Base-by-base conservation (phyloP, 75 land plant genomes). In the Pinus albicaulis region DNA sequence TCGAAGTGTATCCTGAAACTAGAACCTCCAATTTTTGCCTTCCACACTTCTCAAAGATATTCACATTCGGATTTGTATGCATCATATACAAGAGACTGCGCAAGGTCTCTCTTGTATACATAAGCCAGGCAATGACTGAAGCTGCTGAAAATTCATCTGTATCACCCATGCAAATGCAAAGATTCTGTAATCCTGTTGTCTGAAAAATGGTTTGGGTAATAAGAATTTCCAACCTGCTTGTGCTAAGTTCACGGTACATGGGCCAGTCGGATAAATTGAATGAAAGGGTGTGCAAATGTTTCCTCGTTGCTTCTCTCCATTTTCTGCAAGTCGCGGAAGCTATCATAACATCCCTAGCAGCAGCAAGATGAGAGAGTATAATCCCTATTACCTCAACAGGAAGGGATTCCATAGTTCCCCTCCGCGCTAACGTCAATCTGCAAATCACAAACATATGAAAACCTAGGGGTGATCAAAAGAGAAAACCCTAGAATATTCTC, bases 321-420 rank as follows among this genome's bases (percentile, higher is more conserved):
- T 92, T 92, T 69, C 85, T 62, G 75, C 94, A 92, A 23, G 90
- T 86, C 24, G 94, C 84, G 23, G 96, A 93, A 0, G 96, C 94
- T 44, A 89, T 75, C 76, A 93, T 89, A 55, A 89, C 90, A 76
- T 93, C 96, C 15, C 94, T 79, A 12, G 96, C 96, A 31, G 89
- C 84, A 55, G 84, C 87, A 56, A 93, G 79, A 31, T 82, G 75
- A 22, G 96, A 92, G 7, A 93, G 80, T 34, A 93, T 92, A 79
- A 92, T 93, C 13, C 97, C 97, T 26, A 94, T 82, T 12, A 94
- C 97, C 77, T 94, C 97, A 24, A 94, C 90, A 44, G 95, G 95
- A 56, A 93, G 86, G 36, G 80, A 26, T 71, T 93, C 95, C 95
- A 93, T 93, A 28, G 4, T 11, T 68, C 41, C 24, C 53, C 53